Evolutionary conservation across 768 basidiomycete species (phyloP), one percentile per base, ranked within the genome.

Genomic region (Boletellus emodensis): DNA sequence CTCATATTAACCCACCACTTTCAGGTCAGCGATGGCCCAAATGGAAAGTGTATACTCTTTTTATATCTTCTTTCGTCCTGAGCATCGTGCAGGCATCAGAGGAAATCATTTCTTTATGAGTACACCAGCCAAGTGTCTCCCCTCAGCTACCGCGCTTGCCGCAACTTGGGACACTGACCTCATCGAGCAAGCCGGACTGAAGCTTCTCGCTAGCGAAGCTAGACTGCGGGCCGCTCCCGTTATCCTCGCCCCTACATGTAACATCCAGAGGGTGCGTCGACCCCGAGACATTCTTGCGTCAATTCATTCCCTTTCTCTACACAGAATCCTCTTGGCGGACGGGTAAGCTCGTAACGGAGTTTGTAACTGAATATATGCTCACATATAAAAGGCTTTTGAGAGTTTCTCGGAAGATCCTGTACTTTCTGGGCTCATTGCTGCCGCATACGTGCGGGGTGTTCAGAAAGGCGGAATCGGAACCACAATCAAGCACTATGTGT

Each of bases 401-500:
- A 83, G 81, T 48, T 89, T 87, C 68, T 85, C 87, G 0, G 87
- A 90, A 60, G 88, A 91, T 54, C 88, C 89, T 0, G 68, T 78
- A 52, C 74, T 91, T 5, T 86, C 85, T 6, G 90, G 89, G 8
- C 71, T 78, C 55, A 75, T 87, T 15, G 79, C 86, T 2, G 78
- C 85, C 0, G 76, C 84, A 14, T 91, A 89, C 57, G 75, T 89
- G n/a, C 82, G 80, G 44, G 88, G 88, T 7, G 75, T 90, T 3
- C 90, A 93, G 66, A 78, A 66, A 17, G 79, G 80, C n/a, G 88
- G 89, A 1, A 81, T 93, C 40, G 86, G 84, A 17, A 76, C 81
- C 6, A 76, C 85, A 3, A 85, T 91, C 72, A 92, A 92, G 63
- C 90, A 92, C 62, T 91, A 87, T 54, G 82, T 84, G 84, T 84